Evolutionary conservation across 306 rosid genomes (phyloP), one percentile per base, ranked within the genome.

Genomic region (Alnus glutinosa): DNA sequence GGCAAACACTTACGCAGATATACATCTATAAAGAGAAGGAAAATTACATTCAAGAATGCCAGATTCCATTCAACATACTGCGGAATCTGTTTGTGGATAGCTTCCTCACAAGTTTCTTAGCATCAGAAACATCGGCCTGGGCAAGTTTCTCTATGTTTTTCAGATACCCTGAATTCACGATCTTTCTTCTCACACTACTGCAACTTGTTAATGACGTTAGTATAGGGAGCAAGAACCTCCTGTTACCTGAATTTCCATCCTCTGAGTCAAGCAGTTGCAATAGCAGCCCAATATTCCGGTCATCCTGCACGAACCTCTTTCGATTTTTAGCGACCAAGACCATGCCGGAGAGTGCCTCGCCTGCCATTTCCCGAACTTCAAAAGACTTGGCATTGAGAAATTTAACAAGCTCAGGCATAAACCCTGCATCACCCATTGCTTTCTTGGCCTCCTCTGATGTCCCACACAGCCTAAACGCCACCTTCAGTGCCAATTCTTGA

Each of bases 81-180:
- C 96, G 88, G 80, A 94, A 94, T 79, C 93, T 86, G 89, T 87
- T 90, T 46, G 89, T 83, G 73, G 92, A 86, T 44, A 94, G 80
- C 81, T 92, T 94, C 84, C 85, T 91, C 37, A 90, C 97, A 54
- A 94, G 94, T 74, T 84, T 94, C 88, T 94, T 94, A 64, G 98
- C 98, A 84, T 94, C 98, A 46, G 87, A 84, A 79, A 89, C 91
- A 74, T 90, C 89, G 57, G 92, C 87, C 74, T 92, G 94, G 79
- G 98, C 98, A 59, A 94, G 93, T 78, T 89, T 92, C 82, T 94
- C 92, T 72, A 94, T 85, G 85, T 88, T 91, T 76, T 90, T 90
- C 78, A 88, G 81, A 78, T 86, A 88, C 44, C 94, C 94, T 59
- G 95, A 91, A 82, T 82, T 84, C 49, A 81, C 86, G 81, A 94